A percentile compares a stretch with the other conserved stretches of the same genome.
Evolutionary conservation across 2,329 filamentous ascomycete genomes (phyloP).

Genomic region (Neodidymelliopsis sp.): DNA sequence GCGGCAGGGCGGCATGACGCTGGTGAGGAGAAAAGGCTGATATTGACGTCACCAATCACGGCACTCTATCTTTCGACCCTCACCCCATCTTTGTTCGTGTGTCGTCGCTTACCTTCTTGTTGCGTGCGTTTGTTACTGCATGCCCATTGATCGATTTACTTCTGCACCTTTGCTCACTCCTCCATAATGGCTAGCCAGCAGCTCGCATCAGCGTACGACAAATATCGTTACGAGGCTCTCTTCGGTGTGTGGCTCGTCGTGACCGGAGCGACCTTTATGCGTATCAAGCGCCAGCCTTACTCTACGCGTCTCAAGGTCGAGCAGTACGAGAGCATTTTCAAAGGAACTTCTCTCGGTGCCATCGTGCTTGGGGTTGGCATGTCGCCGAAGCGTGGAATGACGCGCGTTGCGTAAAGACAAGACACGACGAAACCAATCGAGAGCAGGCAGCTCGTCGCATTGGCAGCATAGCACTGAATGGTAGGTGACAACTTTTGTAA

Average conservation of each 20-base stretch:
- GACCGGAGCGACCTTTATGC: conserved; percentile 44
- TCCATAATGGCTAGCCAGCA: conserved; percentile 24
- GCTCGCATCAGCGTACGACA: conserved; percentile 26
- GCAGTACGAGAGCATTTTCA: conserved; percentile 50
- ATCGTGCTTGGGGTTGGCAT: conserved; percentile 37
- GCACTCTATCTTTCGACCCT: conserved; percentile 6
- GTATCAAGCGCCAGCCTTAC: conserved; percentile 46
- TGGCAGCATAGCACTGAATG: not conserved
- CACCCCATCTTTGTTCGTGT: conserved; percentile 10
- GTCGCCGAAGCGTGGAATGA: conserved; percentile 29
- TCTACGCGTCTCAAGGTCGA: conserved; percentile 42
- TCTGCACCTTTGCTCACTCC: not conserved
- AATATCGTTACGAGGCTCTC: conserved; percentile 43
- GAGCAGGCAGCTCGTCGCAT: not conserved
- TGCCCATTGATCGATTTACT: not conserved
- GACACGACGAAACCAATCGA: not conserved
- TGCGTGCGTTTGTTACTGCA: not conserved
- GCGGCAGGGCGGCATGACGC: conserved; percentile 12
- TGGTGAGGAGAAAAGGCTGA: conserved; percentile 5
- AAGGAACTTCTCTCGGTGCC: conserved; percentile 42
- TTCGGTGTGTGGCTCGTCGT: conserved; percentile 37
- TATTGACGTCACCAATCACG: conserved; percentile 13
- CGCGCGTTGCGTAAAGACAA: conserved; percentile 17
- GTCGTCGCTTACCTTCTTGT: not conserved
- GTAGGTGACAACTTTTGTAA: not conserved